These are phyloP conservation scores for Casuarina equisetifolia DNA, from an alignment of 306 rosid species.

Conservation along the genomic window DNA sequence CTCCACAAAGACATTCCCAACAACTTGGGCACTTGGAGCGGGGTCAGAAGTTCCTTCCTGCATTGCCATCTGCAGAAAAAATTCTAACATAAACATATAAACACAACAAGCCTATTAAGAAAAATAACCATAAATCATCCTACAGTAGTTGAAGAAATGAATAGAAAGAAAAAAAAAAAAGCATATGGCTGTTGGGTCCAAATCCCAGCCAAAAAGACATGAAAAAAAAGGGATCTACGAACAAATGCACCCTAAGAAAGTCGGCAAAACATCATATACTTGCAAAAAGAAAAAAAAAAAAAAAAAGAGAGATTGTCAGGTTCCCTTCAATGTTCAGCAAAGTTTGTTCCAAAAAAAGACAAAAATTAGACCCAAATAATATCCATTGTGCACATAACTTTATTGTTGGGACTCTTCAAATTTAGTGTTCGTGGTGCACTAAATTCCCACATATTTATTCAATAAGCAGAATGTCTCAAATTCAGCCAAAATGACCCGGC, in stretches of 20 bases:
- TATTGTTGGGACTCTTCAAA: not conserved
- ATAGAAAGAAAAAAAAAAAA: too few relatives aligned
- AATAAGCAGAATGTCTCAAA: constrained; percentile 72
- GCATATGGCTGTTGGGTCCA: not conserved
- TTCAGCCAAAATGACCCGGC: constrained; percentile 89
- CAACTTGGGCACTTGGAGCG: constrained; percentile 87
- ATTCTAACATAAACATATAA: constrained; percentile 10
- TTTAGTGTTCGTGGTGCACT: not conserved
- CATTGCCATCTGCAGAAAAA: constrained; percentile 68
- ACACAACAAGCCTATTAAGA: not conserved
- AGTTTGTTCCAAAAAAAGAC: not conserved
- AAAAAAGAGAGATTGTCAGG: too few relatives aligned
- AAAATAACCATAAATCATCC: not conserved
- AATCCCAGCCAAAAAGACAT: not conserved
- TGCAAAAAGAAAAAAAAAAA: too few relatives aligned
- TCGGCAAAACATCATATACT: not conserved
- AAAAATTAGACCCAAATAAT: not conserved
- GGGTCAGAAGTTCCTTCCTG: constrained; percentile 72
- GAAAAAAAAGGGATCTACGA: not conserved
- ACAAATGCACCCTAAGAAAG: not conserved
- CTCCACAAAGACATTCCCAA: constrained; percentile 94
- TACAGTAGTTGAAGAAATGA: not conserved
- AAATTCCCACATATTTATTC: constrained; percentile 59
- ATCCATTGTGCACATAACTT: not conserved
- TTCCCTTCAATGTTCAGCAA: not conserved